These are phyloP conservation scores for Bullera alba DNA, from an alignment of 768 basidiomycete genomes.

Conservation along the genomic window DNA sequence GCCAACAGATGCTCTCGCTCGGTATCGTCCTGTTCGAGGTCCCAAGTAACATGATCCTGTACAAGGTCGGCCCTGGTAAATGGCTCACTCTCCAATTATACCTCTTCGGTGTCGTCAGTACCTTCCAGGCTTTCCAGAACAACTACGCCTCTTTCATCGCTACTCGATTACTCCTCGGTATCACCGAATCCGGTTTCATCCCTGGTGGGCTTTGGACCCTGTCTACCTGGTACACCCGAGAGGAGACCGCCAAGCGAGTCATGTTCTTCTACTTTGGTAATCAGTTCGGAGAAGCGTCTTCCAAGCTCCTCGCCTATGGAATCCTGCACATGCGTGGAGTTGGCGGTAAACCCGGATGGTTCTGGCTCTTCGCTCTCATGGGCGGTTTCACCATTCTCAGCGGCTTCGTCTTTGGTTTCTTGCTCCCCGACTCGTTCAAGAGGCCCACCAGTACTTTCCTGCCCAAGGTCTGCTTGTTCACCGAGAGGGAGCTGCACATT, in stretches of 20 bases:
- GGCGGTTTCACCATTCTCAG: conserved; percentile 25
- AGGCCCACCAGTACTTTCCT: conserved; percentile 20
- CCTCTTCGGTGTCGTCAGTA: conserved; percentile 31
- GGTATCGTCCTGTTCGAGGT: conserved; percentile 41
- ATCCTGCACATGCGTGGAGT: conserved; percentile 24
- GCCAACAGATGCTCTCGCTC: conserved; percentile 36
- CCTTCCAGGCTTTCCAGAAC: conserved; percentile 34
- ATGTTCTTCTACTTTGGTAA: conserved; percentile 35
- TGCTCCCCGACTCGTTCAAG: conserved; percentile 33
- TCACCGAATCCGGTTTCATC: conserved; percentile 33
- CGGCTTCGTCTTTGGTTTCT: conserved; percentile 20
- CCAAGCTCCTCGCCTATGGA: conserved; percentile 29
- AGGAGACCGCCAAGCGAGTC: conserved; percentile 28
- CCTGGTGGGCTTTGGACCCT: conserved; percentile 31
- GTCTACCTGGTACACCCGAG: conserved; percentile 28
- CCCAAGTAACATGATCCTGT: conserved; percentile 29
- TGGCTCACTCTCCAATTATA: conserved; percentile 38
- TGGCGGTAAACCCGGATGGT: conserved; percentile 17
- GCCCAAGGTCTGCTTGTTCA: conserved; percentile 18
- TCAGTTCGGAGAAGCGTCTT: conserved; percentile 16
- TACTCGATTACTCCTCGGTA: conserved; percentile 29
- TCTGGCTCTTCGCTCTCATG: conserved; percentile 21
- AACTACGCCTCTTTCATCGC: conserved; percentile 24
- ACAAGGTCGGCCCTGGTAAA: conserved; percentile 19
- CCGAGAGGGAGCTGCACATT: conserved; percentile 29